Evolutionary conservation across 177 flowering plant genomes (phyloP), one percentile per base, ranked within the genome.

Genomic region (Telopea speciosissima): DNA sequence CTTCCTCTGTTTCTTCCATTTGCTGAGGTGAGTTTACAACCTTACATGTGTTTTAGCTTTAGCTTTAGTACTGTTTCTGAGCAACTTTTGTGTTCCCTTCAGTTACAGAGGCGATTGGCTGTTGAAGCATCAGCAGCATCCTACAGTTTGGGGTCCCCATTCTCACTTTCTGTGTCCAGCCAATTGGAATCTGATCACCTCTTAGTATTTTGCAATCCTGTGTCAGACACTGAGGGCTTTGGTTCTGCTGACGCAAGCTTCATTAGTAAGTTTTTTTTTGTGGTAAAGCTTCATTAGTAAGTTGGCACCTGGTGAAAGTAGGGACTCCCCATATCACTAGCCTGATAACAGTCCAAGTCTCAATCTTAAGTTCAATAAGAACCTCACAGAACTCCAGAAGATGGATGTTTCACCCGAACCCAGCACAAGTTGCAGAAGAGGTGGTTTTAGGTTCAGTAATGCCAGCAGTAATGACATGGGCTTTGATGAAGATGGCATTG

Each of bases 371-470:
- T 80, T 79, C 68, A 83, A 82, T 63, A 76, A 59, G 65, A 76
- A 80, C 65, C 75, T 82, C 36, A 75, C 73, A 26, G 79, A 79
- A 25, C 81, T 82, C 23, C 82, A 77, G 44, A 79, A 76, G 76
- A 71, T 65, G 70, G 81, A 81, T 58, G 76, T 71, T 62, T 84
- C 85, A 10, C 87, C 84, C 19, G 81, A 81, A 16, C 80, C 78
- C 10, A 74, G 82, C 73, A 65, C 75, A 31, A 82, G 84, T 71
- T 82, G 83, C 56, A 78, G 83, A 75, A 83, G 84, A 70, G 85
- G 83, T 24, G 85, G 84, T 3, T 81, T 81, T 71, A 77, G 85
- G 73, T 82, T 85, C 85, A 82, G 85, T 74, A 84, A 76, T 62
- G 81, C 83, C 22, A 84, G 85, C 73, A 84, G 85, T 73, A 77